These are phyloP conservation scores for Sanguinoderma infundibulare DNA, from an alignment of 1,284 basidiomycete species.

Conservation along the genomic window DNA sequence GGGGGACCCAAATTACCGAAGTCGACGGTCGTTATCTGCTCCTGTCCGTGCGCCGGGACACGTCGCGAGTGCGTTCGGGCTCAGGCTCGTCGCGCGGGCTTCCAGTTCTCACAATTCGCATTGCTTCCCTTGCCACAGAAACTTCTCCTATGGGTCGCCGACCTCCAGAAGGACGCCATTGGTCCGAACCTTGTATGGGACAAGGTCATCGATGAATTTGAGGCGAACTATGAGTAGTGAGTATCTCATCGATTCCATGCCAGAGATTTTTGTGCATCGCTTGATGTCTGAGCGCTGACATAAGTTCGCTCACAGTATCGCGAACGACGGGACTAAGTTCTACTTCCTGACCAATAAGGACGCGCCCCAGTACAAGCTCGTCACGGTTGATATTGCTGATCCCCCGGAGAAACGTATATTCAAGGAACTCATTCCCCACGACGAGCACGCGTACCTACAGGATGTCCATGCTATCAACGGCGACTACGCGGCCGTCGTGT, in stretches of 20 bases:
- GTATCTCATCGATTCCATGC: conserved; percentile 29
- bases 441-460: conserved; percentile 64
- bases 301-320: conserved; percentile 48
- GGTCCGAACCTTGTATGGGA: conserved; percentile 70
- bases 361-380: conserved; percentile 69
- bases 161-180: conserved; percentile 62
- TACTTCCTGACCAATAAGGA: conserved; percentile 71
- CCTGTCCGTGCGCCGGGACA: conserved; percentile 63
- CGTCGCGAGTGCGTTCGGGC: conserved; percentile 53
- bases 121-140: conserved; percentile 46
- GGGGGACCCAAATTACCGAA: conserved; percentile 56
- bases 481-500: conserved; percentile 67
- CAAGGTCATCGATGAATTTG: conserved; percentile 69
- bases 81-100: not conserved
- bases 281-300: not conserved
- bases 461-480: conserved; percentile 56
- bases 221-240: conserved; percentile 66
- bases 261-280: not conserved
- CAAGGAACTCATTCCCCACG: conserved; percentile 75
- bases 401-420: conserved; percentile 45
- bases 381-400: conserved; percentile 67
- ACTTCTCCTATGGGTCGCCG: conserved; percentile 77
- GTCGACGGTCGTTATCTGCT: conserved; percentile 69
- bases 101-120: conserved; percentile 1
- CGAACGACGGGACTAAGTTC: conserved; percentile 69